Conservation (phyloP, 169 alveolate genomes). For the Eimeria zaria region DNA sequence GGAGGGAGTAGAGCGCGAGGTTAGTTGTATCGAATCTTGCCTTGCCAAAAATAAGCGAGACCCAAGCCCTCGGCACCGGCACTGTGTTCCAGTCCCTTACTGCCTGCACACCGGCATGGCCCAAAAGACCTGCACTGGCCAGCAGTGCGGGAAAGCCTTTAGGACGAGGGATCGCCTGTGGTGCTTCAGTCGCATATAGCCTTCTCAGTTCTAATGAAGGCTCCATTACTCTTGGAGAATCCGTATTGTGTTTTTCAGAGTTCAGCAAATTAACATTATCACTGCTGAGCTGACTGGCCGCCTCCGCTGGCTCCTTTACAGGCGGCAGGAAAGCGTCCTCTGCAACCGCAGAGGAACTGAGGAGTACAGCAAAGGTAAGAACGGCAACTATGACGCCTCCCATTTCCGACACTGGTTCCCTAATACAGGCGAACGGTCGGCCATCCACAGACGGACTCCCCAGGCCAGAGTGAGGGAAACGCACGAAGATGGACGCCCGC, state of each 20-base stretch:
- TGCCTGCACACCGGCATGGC: conserved; percentile 48
- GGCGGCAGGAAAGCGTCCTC: background rate
- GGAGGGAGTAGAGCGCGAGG: background rate
- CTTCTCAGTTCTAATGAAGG: conserved; percentile 59
- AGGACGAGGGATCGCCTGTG: conserved; percentile 11
- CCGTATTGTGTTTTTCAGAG: background rate
- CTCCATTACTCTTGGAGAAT: background rate
- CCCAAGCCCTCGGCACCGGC: background rate
- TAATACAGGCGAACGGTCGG: background rate
- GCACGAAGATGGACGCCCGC: background rate
- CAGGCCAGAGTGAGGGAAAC: too few relatives aligned
- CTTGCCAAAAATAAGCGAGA: background rate
- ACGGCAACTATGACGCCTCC: background rate
- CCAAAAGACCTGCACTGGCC: conserved; percentile 17
- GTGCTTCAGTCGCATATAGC: background rate
- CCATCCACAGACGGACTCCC: background rate
- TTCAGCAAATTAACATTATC: background rate
- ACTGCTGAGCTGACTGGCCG: background rate
- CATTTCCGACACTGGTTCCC: background rate
- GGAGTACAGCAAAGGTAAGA: background rate
- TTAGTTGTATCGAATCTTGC: conserved; percentile 46
- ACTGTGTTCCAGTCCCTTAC: conserved; percentile 8
- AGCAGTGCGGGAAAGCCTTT: conserved; percentile 44
- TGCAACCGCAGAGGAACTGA: background rate
- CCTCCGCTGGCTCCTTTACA: too few relatives aligned